Evolutionary conservation across 1,284 basidiomycete species (phyloP).

Genomic region (Schizophyllum amplum): DNA sequence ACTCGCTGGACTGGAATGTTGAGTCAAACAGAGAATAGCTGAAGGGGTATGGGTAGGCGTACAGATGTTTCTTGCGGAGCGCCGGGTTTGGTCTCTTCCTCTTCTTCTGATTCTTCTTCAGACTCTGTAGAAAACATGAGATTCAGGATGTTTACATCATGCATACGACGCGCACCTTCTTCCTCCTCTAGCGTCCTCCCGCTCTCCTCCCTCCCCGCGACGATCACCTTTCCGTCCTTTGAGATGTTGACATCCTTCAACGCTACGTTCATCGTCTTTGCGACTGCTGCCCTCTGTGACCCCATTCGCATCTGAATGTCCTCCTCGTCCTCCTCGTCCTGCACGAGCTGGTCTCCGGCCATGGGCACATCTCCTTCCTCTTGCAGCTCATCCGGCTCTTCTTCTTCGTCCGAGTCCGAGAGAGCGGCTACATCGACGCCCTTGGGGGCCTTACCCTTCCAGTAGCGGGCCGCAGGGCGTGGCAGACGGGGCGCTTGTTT

Average conservation of each 20-base stretch:
- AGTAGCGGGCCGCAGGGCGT: constrained; percentile 69
- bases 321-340: constrained; percentile 37
- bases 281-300: constrained; percentile 21
- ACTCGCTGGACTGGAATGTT: constrained; percentile 57
- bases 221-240: constrained; percentile 67
- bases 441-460: constrained; percentile 80
- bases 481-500: constrained; percentile 67
- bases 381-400: constrained; percentile 28
- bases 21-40: constrained; percentile 1
- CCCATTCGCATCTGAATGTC: constrained; percentile 29
- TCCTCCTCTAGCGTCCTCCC: constrained; percentile 50
- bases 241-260: constrained; percentile 72
- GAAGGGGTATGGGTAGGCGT: constrained; percentile 4
- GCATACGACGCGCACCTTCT: constrained; percentile 21
- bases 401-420: constrained; percentile 57
- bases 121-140: constrained; percentile 20
- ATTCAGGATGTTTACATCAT: constrained; percentile 7
- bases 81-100: constrained; percentile 6
- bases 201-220: constrained; percentile 66
- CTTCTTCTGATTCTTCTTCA: constrained; percentile 19
- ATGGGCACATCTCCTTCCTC: constrained; percentile 54
- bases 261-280: constrained; percentile 59
- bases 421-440: constrained; percentile 43
- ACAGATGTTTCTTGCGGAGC: constrained; percentile 5
- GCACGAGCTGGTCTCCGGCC: constrained; percentile 40